Base-by-base conservation (phyloP, 192 early-diverging fungal species). In the Coemansia sp. region DNA sequence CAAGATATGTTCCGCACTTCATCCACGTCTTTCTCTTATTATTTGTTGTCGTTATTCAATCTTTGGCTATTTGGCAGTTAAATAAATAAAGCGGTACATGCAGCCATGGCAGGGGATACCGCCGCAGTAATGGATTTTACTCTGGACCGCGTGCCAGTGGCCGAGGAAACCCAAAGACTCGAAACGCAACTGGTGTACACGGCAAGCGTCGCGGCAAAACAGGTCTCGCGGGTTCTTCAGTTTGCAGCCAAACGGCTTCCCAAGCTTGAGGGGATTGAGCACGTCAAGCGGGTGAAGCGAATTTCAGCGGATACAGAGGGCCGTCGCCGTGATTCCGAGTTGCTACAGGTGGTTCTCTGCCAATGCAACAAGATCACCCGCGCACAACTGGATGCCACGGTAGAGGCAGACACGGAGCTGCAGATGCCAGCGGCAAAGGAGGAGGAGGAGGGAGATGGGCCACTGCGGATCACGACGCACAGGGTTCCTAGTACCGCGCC, bases 401-500 rank as follows among this genome's bases (percentile, higher is more conserved):
- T 81, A 6, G 48, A 52, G 9, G 37, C 50, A 3, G 50, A 49
- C 37, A 65, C 74, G 4, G 74, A 76, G 32, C 32, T 32, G 32
- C 32, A 32, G 32, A 2, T 32, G 32, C 4, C 32, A 4, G 32
- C 2, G 4, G 32, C 32, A 32, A 32, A 32, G 32, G 32, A 32
- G 32, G 32, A 32, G 32, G 32, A 32, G 32, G 32, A 32, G 2
- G 32, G 4, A 4, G 32, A 39, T 81, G 79, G 74, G 61, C 9
- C 32, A 9, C 54, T 62, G 10, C 45, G 60, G 3, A 64, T 82
- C 2, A 11, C 49, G 8, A 54, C 53, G 11, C 39, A 56, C n/a
- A 21, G 49, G 11, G 87, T 94, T 0, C 87, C 93, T 4, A 74
- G 72, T 23, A 72, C 87, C 60, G 77, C 93, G 44, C 85, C 95